A percentile compares a stretch with the other conserved stretches of the same genome.
phyloP scores from a whole-genome alignment of 2,329 filamentous ascomycete species.

The Lachnellula occidentalis region DNA sequence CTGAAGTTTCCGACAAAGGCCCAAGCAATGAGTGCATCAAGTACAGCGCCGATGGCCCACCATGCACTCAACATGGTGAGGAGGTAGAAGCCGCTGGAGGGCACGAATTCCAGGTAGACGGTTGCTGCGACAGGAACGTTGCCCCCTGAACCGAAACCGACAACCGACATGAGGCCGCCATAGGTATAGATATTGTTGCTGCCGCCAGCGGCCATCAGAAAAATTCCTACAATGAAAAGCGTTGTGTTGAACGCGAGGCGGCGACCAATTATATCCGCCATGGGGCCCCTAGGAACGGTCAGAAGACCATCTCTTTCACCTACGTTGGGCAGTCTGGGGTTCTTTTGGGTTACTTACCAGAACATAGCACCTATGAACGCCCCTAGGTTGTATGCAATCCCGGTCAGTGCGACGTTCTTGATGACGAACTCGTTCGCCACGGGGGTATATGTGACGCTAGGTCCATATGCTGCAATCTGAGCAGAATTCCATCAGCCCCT shows the following conservation, averaged over 20 bases:
- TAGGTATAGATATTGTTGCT: constrained; percentile 14
- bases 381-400: too few relatives aligned
- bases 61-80: constrained; percentile 56
- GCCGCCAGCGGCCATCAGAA: constrained; percentile 59
- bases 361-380: too few relatives aligned
- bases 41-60: constrained; percentile 39
- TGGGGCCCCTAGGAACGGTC: constrained; percentile 41
- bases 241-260: constrained; percentile 64
- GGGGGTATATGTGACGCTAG: too few relatives aligned
- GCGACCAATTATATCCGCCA: constrained; percentile 54
- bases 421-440: too few relatives aligned
- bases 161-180: too few relatives aligned
- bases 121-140: constrained; percentile 49
- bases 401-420: too few relatives aligned
- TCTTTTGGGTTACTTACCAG: too few relatives aligned
- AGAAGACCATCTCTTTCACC: too few relatives aligned
- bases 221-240: constrained; percentile 56
- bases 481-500: too few relatives aligned
- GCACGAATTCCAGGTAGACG: constrained; percentile 52
- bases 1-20: constrained; percentile 14
- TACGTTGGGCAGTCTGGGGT: too few relatives aligned
- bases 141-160: constrained; percentile 40
- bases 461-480: too few relatives aligned
- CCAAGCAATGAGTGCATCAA: constrained; percentile 29
- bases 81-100: constrained; percentile 57